phyloP scores from a whole-genome alignment of 148 eudicot species.

The Vaccinium myrtillus region DNA sequence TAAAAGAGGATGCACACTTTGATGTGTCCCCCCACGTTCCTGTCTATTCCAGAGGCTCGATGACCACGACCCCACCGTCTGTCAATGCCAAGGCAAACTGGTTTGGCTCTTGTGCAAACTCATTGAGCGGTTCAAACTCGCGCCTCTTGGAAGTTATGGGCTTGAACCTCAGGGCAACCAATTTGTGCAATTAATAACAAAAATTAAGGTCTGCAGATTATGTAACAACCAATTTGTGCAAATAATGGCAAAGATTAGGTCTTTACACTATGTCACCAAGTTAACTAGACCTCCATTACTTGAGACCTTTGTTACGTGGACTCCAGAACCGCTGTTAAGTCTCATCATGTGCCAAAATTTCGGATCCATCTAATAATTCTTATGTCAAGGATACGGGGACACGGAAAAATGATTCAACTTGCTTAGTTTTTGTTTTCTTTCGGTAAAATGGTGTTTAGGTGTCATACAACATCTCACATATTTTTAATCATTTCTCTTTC shows the following conservation, averaged over 20 bases:
- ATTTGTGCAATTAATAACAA: not conserved
- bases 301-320: not conserved
- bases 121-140: not conserved
- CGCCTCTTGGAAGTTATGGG: not conserved
- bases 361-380: not conserved
- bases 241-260: not conserved
- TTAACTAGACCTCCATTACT: not conserved
- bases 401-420: not conserved
- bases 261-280: not conserved
- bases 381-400: not conserved
- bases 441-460: not conserved
- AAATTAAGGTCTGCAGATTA: not conserved
- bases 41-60: constrained; percentile 45
- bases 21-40: constrained; percentile 33
- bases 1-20: too few relatives aligned
- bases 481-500: too few relatives aligned
- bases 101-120: constrained; percentile 38
- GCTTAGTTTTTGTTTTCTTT: not conserved
- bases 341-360: not conserved
- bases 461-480: not conserved
- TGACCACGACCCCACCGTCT: constrained; percentile 35
- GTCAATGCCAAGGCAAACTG: constrained; percentile 44
- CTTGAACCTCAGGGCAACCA: not conserved
- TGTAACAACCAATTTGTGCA: not conserved
- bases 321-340: not conserved